A percentile compares a stretch with the other conserved stretches of the same genome.
Conservation (phyloP, 148 eudicot species). For the Rhododendron henanense region DNA sequence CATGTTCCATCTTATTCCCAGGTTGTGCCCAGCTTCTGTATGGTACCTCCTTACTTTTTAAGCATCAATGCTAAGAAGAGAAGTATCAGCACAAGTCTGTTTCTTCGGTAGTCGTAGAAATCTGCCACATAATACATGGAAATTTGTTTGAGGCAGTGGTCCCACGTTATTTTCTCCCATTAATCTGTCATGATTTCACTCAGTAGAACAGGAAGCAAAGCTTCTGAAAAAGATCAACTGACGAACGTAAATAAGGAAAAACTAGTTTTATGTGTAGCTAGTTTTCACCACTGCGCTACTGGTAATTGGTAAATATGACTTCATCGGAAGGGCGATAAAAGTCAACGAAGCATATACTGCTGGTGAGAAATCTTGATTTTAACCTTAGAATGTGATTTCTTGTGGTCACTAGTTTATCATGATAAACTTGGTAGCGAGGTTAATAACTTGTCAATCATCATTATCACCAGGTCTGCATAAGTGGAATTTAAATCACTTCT, state of each 20-base stretch:
- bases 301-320: not conserved
- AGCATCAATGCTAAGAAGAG: not conserved
- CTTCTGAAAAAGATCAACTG: not conserved
- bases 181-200: not conserved
- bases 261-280: not conserved
- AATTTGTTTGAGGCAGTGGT: not conserved
- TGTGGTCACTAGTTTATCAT: not conserved
- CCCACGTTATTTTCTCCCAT: not conserved
- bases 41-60: not conserved
- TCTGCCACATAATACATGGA: not conserved
- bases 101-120: not conserved
- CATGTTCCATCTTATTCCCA: constrained; percentile 15
- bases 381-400: not conserved
- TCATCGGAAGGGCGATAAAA: not conserved
- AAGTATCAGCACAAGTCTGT: not conserved
- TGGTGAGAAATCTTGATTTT: not conserved
- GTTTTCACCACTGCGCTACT: not conserved
- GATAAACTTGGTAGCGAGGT: not conserved
- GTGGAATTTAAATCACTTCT: not conserved
- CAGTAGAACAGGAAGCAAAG: not conserved
- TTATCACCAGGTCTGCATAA: not conserved
- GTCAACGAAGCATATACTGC: not conserved
- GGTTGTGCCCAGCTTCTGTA: constrained; percentile 5
- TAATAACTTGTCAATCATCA: not conserved
- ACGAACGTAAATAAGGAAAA: not conserved